A percentile compares a stretch with the other conserved stretches of the same genome.
Evolutionary conservation across 2,329 filamentous ascomycete genomes (phyloP).

Genomic region (Exserohilum rostratum): DNA sequence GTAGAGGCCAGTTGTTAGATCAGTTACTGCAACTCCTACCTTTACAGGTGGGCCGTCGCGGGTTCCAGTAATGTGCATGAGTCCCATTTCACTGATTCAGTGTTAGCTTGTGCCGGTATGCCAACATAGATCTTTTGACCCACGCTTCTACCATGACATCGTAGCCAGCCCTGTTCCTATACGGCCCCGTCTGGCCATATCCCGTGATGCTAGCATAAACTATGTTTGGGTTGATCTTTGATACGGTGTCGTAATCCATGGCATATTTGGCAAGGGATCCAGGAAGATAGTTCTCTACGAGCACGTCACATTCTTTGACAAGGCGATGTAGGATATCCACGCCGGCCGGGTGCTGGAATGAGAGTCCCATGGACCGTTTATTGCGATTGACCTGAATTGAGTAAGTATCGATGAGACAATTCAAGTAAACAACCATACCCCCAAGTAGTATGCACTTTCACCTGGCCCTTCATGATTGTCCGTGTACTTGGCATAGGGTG

Average conservation of each 20-base stretch:
- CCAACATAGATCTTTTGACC: slow-evolving; percentile 18
- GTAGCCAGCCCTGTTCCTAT: slow-evolving; percentile 86
- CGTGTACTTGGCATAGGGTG: slow-evolving; percentile 84
- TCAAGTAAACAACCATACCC: slow-evolving; percentile 60
- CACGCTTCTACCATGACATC: slow-evolving; percentile 98
- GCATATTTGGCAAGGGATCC: slow-evolving; percentile 87
- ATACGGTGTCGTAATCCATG: slow-evolving; percentile 84
- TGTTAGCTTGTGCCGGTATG: slow-evolving; percentile 14
- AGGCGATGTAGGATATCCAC: slow-evolving; percentile 87
- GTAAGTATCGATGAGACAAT: neutral
- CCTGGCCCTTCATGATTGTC: slow-evolving; percentile 70
- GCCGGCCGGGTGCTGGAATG: slow-evolving; percentile 84
- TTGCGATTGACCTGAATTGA: slow-evolving; percentile 82
- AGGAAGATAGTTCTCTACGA: slow-evolving; percentile 97
- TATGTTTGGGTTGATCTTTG: slow-evolving; percentile 79
- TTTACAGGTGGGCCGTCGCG: slow-evolving; percentile 92
- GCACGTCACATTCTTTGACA: slow-evolving; percentile 82
- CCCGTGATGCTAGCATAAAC: slow-evolving; percentile 97
- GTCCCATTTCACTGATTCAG: slow-evolving; percentile 72
- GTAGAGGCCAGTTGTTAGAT: slow-evolving; percentile 93
- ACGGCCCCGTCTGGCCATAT: slow-evolving; percentile 94
- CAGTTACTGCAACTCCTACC: slow-evolving; percentile 95
- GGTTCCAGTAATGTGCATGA: slow-evolving; percentile 97
- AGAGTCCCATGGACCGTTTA: slow-evolving; percentile 91
- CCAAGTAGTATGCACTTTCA: slow-evolving; percentile 93